phyloP scores from a whole-genome alignment of 306 rosid genomes.

The Acacia crassicarpa region DNA sequence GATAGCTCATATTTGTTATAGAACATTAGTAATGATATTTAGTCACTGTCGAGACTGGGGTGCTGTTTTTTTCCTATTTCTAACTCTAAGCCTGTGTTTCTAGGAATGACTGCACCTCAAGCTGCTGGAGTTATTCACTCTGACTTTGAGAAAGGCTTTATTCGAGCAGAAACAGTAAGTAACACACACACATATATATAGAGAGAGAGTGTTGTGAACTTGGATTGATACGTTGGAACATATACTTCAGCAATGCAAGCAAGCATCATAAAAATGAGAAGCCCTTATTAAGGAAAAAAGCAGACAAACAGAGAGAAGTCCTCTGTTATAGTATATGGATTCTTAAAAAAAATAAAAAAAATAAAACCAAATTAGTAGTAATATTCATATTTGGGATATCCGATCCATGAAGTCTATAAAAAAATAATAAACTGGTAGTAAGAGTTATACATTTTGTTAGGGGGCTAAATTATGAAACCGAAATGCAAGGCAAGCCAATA shows the following conservation, averaged over 20 bases:
- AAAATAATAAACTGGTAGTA: not conserved
- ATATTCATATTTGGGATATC: not conserved
- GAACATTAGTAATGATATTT: conserved; percentile 11
- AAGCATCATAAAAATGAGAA: not conserved
- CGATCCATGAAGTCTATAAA: not conserved
- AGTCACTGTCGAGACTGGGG: conserved; percentile 16
- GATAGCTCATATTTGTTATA: conserved; percentile 21
- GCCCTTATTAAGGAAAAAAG: not conserved
- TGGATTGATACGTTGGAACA: not conserved
- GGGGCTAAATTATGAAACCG: conserved; percentile 4
- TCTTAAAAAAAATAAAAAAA: not conserved
- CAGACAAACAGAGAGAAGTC: not conserved
- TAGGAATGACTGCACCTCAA: conserved; percentile 99
- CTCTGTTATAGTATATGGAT: not conserved
- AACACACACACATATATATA: not conserved
- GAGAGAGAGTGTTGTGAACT: conserved; percentile 7
- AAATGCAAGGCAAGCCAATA: not conserved
- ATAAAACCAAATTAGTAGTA: not conserved
- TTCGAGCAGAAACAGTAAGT: conserved; percentile 95
- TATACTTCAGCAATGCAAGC: conserved; percentile 1
- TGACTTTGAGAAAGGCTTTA: conserved; percentile 98
- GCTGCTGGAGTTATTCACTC: conserved; percentile 99
- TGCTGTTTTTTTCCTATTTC: conserved; percentile 7
- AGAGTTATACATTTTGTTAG: not conserved
- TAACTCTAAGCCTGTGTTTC: conserved; percentile 28